Percentiles rank a stretch among this genome's conserved stretches.
Evolutionary conservation across 306 rosid species (phyloP).

Genomic region (Malus domestica): ASM211411v1 NC_041794.1:30628501-30629000

Average conservation of each 20-base stretch:
- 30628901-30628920: slow-evolving; percentile 55
- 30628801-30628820: background rate
- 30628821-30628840: background rate
- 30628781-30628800: background rate
- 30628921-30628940: slow-evolving; percentile 71
- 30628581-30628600: background rate
- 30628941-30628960: slow-evolving; percentile 85
- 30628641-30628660: background rate
- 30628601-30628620: background rate
- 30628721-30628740: background rate
- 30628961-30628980: slow-evolving; percentile 57
- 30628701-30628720: background rate
- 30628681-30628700: background rate
- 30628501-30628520: background rate
- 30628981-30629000: background rate
- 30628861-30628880: slow-evolving; percentile 17
- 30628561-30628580: background rate
- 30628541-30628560: background rate
- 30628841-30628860: slow-evolving; percentile 5
- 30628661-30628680: background rate
- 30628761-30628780: background rate
- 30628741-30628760: background rate
- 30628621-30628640: background rate
- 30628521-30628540: background rate
- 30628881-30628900: slow-evolving; percentile 57